Conservation (phyloP, 306 rosid species). For the Prunus fruticosa region DNA sequence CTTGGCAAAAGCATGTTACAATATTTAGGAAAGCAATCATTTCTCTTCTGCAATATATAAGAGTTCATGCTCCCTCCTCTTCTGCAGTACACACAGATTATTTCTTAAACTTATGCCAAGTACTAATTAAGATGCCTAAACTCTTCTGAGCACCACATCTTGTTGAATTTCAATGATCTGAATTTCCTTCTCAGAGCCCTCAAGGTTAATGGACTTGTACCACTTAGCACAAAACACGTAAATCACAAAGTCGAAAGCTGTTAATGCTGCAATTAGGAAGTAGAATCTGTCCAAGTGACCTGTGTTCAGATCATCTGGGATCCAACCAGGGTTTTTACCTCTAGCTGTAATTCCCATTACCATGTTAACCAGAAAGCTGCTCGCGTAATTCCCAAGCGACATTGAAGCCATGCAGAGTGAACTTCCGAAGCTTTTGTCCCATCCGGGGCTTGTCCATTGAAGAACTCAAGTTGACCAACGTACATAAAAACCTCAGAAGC, state of each 20-base stretch:
- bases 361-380: slow-evolving; percentile 48
- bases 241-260: slow-evolving; percentile 41
- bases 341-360: slow-evolving; percentile 54
- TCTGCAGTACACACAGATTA: background rate
- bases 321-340: slow-evolving; percentile 55
- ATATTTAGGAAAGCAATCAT: background rate
- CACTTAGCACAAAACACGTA: slow-evolving; percentile 54
- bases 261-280: slow-evolving; percentile 56
- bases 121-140: background rate
- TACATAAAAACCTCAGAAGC: slow-evolving; percentile 78
- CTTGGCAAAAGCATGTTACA: no score
- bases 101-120: background rate
- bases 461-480: slow-evolving; percentile 72
- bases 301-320: slow-evolving; percentile 55
- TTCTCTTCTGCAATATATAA: background rate
- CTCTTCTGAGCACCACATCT: background rate
- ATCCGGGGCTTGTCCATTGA: slow-evolving; percentile 68
- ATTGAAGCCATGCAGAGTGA: slow-evolving; percentile 78
- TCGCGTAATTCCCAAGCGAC: slow-evolving; percentile 64
- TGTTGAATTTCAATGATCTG: background rate
- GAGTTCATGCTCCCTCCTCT: slow-evolving; percentile 1
- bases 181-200: background rate
- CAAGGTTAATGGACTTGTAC: slow-evolving; percentile 37
- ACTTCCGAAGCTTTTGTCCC: slow-evolving; percentile 73
- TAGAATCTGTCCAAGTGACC: slow-evolving; percentile 67